Evolutionary conservation across 768 basidiomycete genomes (phyloP).

Genomic region (Pseudohyphozyma bogoriensis): DNA sequence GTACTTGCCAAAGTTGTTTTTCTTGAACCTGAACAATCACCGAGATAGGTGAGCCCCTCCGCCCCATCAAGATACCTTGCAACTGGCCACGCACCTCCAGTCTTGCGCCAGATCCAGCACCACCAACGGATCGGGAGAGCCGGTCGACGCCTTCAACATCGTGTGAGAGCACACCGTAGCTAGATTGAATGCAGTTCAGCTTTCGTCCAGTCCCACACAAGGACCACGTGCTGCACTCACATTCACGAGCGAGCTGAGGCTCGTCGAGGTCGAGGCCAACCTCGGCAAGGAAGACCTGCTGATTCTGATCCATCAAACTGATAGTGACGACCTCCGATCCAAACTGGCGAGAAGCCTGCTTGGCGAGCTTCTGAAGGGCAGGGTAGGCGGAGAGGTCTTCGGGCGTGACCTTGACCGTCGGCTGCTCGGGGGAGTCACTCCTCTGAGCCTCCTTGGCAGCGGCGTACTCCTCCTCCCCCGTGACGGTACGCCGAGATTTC

Average conservation of each 20-base stretch:
- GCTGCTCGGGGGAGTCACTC: not conserved
- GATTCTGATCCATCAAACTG: slow-evolving; percentile 21
- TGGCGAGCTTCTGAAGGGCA: slow-evolving; percentile 13
- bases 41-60: not conserved
- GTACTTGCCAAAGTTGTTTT: slow-evolving; percentile 19
- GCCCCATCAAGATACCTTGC: not conserved
- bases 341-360: slow-evolving; percentile 9
- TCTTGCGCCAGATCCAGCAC: slow-evolving; percentile 19
- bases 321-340: slow-evolving; percentile 10
- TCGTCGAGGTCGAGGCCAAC: slow-evolving; percentile 1
- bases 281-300: slow-evolving; percentile 25
- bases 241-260: not conserved
- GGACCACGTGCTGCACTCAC: not conserved
- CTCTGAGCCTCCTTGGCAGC: not conserved
- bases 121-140: slow-evolving; percentile 20
- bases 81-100: slow-evolving; percentile 25
- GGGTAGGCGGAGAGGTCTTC: slow-evolving; percentile 4
- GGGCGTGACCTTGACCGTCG: not conserved
- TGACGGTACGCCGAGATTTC: no score
- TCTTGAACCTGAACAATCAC: not conserved
- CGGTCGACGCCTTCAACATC: slow-evolving; percentile 20
- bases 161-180: slow-evolving; percentile 20
- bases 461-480: not conserved
- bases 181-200: not conserved
- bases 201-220: not conserved